Base-by-base conservation (phyloP, 345 rosid genomes). In the Lumnitzera littorea region DNA sequence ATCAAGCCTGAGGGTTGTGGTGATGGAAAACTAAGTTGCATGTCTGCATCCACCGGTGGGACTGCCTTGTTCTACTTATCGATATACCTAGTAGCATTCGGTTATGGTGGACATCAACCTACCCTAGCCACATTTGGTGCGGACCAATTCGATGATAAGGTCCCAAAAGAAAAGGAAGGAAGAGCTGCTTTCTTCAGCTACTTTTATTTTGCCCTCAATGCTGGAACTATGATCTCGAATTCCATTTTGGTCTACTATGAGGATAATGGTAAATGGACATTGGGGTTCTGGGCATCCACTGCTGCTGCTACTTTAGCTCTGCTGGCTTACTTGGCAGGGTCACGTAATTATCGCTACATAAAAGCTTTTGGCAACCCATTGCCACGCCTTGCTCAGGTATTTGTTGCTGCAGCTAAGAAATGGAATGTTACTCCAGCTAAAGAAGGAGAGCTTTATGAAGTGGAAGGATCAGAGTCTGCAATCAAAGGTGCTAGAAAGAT, bases 91-190 rank as follows among this genome's bases (percentile, higher is more conserved):
- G 70, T 85, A 31, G 98, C 98, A 5, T 85, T 91, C 12, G 98
- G 98, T 25, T 89, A 91, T 41, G 96, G 98, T 0, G 98, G 96
- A 11, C 88, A 89, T 63, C 96, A 89, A 62, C 98, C 98, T 29
- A 82, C 96, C 13, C 11, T 89, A 56, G 98, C 92, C 59, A 91
- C 98, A 3, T 85, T 89, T 20, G 98, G 98, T 17, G 87, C 96
- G 0, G 96, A 91, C 61, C 82, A 78, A 63, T 74, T 78, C 15
- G 77, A 74, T 11, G 82, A 78, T 36, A 13, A 61, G 9, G 65
- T 51, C 24, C 76, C 79, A 1, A 71, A 65, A 24, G 56, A 59
- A 23, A 59, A 23, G 25, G 55, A 5, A 3, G 63, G 71, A 2
- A 78, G 68, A 31, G 70, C 57, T 16, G 64, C 67, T 29, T 78